These are phyloP conservation scores for Cutaneotrichosporon sp. DNA, from an alignment of 1,284 basidiomycete genomes.

Conservation along the genomic window DNA sequence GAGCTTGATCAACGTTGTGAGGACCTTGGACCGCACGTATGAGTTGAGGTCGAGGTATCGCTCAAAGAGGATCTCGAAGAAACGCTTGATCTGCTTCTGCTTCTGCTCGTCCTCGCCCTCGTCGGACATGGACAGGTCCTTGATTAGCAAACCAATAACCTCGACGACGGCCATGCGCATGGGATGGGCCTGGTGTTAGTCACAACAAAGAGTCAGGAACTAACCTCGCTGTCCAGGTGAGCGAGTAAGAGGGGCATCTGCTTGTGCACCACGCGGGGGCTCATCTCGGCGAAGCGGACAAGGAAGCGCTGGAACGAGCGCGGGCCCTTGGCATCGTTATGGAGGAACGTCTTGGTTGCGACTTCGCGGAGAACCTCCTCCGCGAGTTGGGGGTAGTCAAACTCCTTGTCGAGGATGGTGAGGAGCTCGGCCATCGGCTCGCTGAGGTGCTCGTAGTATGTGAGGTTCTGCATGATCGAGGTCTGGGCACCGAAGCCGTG, in stretches of 20 bases:
- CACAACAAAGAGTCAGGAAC: constrained; percentile 28
- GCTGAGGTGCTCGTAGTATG: constrained; percentile 90
- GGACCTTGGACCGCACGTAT: constrained; percentile 86
- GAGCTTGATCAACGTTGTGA: constrained; percentile 69
- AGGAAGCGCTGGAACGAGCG: constrained; percentile 83
- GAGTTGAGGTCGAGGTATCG: constrained; percentile 84
- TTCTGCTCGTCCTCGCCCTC: constrained; percentile 62
- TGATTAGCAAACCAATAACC: constrained; percentile 76
- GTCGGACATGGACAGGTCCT: constrained; percentile 66
- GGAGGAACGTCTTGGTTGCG: constrained; percentile 40
- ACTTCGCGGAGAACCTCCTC: constrained; percentile 75
- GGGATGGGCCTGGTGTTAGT: constrained; percentile 70
- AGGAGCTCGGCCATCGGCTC: constrained; percentile 93
- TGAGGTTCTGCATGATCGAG: constrained; percentile 84
- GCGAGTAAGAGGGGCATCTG: constrained; percentile 80
- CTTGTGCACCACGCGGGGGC: constrained; percentile 83
- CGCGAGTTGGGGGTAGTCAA: constrained; percentile 82
- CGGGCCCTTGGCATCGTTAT: constrained; percentile 77
- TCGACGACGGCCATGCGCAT: constrained; percentile 93
- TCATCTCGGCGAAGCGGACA: constrained; percentile 73
- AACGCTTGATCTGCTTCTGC: constrained; percentile 76
- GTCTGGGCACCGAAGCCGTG: constrained; percentile 84
- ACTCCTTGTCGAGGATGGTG: constrained; percentile 75
- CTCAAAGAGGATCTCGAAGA: constrained; percentile 81
- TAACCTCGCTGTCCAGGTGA: constrained; percentile 88